Conservation (phyloP, 192 early-diverging fungal species). For the Diversispora epigaea region DNA sequence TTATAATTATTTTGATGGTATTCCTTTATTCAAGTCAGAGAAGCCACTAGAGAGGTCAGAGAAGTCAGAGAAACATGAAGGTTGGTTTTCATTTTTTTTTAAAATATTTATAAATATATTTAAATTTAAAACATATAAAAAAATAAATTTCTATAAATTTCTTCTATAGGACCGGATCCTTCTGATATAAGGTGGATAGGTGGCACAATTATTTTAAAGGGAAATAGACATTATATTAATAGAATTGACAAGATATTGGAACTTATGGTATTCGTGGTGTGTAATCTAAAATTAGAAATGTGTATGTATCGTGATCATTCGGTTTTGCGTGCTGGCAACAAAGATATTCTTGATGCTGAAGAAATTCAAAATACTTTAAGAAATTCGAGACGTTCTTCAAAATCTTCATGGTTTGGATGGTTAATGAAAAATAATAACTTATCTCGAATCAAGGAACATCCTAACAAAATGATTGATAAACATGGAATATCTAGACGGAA, state of each 20-base stretch:
- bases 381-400: slow-evolving; percentile 38
- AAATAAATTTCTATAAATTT: neutral
- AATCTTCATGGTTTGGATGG: slow-evolving; percentile 40
- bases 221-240: neutral
- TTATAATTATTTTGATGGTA: slow-evolving; percentile 11
- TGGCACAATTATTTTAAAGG: slow-evolving; percentile 12
- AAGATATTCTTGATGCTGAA: slow-evolving; percentile 17
- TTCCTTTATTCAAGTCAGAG: neutral
- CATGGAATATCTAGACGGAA: neutral
- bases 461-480: slow-evolving; percentile 33
- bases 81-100: neutral
- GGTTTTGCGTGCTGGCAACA: slow-evolving; percentile 40
- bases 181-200: neutral
- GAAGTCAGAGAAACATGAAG: neutral
- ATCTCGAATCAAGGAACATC: slow-evolving; percentile 33
- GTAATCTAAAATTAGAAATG: slow-evolving; percentile 77
- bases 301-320: slow-evolving; percentile 71
- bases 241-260: slow-evolving; percentile 74
- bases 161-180: neutral
- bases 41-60: too few relatives aligned
- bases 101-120: neutral
- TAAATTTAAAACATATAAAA: neutral
- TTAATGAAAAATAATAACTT: slow-evolving; percentile 36
- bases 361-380: slow-evolving; percentile 25
- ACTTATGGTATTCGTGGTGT: slow-evolving; percentile 70